phyloP scores from a whole-genome alignment of 164 flowering plant genomes.

The Dillenia suffruticosa region DNA sequence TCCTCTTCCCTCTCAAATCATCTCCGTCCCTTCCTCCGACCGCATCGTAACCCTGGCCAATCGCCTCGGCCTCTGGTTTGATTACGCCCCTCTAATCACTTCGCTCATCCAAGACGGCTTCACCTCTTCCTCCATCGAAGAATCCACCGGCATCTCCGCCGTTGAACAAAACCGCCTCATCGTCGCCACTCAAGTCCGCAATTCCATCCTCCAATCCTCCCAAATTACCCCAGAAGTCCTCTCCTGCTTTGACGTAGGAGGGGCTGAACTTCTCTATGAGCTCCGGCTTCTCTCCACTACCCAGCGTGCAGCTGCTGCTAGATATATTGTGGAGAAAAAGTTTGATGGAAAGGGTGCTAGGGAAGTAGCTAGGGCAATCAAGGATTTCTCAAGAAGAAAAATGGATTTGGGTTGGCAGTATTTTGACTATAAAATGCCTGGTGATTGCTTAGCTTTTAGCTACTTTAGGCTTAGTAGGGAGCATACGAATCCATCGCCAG shows the following conservation, averaged over 20 bases:
- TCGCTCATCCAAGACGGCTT: constrained; percentile 62
- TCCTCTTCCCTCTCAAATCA: constrained; percentile 53
- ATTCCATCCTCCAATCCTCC: constrained; percentile 44
- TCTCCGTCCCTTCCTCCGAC: constrained; percentile 39
- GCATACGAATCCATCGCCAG: constrained; percentile 34
- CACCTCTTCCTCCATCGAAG: constrained; percentile 63
- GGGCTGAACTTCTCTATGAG: constrained; percentile 70
- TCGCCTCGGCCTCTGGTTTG: constrained; percentile 84
- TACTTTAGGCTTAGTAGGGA: constrained; percentile 61
- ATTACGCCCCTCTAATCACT: constrained; percentile 76
- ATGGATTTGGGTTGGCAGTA: constrained; percentile 64
- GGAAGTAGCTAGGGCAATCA: constrained; percentile 80
- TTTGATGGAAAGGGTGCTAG: constrained; percentile 45
- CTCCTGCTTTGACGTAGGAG: constrained; percentile 49
- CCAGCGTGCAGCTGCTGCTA: constrained; percentile 58
- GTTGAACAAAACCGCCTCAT: constrained; percentile 76
- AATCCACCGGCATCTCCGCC: constrained; percentile 79
- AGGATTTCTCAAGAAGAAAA: constrained; percentile 68
- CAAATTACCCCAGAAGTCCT: constrained; percentile 33
- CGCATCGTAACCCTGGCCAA: constrained; percentile 57
- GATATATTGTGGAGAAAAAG: constrained; percentile 22
- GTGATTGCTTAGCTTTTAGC: constrained; percentile 75
- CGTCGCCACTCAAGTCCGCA: constrained; percentile 74
- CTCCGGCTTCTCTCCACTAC: constrained; percentile 49
- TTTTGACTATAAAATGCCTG: constrained; percentile 48